Evolutionary conservation across 768 basidiomycete species (phyloP), one percentile per base, ranked within the genome.

Genomic region (Boletales sp.): DNA sequence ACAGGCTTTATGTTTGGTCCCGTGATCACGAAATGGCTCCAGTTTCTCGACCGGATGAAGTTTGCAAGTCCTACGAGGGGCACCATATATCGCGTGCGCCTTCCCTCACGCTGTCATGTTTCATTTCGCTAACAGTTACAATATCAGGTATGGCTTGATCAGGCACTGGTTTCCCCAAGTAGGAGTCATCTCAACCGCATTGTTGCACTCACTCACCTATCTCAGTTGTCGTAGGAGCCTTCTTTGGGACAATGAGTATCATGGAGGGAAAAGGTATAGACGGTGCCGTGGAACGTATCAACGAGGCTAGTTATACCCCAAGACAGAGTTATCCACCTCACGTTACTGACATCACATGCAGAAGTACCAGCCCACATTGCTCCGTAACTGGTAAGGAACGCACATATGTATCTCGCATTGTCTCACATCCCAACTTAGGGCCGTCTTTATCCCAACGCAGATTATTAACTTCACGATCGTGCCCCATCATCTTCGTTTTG

Each of bases 11-110:
- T 94, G 47, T 92, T 94, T 67, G 91, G 88, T 3, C 90, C 93
- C 4, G 74, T 78, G 13, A 74, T 94, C 64, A 89, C 90, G 2
- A 86, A 81, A 52, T 94, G 92, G 91, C 90, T 87, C 59, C 72
- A 78, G 45, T 70, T 84, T 51, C 75, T 94, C 48, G 83, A 88
- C 58, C 69, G 83, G 8, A 74, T 93, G 55, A 81, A 83, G 55
- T 87, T 92, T 62, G 55, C 80, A 2, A 80, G 69, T 49, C 83
- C 83, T 2, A 80, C 74, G 0, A 77, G 70, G 54, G 83, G 76
- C 0, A 65, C 87, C 36, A 62, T 82, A 10, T 85, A 84, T 58
- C 74, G 86, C 33, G 88, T 88, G 43, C 40, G 82, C 59, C 39
- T 11, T 33, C 6, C 33, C 44, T 21, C 2, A 9, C 12, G 7